These are phyloP conservation scores for Plasmodiophora brassicae DNA, from an alignment of 208 protist species.

Conservation along the genomic window DNA sequence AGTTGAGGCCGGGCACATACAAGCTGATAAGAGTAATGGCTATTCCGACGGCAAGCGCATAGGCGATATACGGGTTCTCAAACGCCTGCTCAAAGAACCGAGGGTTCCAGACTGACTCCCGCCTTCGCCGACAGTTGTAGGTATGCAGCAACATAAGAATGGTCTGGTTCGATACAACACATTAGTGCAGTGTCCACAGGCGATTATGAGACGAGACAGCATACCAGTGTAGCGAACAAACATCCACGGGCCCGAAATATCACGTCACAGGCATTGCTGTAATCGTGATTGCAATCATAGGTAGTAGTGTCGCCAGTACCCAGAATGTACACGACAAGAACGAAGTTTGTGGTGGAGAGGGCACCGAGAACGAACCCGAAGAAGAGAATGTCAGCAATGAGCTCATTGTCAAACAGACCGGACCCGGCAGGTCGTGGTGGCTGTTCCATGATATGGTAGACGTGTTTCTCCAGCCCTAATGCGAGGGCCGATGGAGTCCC, in stretches of 20 bases:
- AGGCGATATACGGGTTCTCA: not conserved
- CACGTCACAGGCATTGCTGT: not conserved
- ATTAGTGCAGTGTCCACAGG: too few relatives aligned
- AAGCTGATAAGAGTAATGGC: not conserved
- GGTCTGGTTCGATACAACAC: too few relatives aligned
- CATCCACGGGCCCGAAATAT: not conserved
- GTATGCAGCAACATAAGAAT: not conserved
- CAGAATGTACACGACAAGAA: not conserved
- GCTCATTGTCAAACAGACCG: not conserved
- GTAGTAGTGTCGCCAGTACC: not conserved
- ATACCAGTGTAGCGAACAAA: not conserved
- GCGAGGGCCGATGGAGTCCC: not conserved
- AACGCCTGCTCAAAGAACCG: not conserved
- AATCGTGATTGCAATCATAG: not conserved
- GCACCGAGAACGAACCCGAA: not conserved
- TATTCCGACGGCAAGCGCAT: not conserved
- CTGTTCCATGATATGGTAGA: not conserved
- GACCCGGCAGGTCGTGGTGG: not conserved
- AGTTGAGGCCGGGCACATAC: not conserved
- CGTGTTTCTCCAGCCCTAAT: not conserved
- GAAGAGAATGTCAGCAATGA: not conserved
- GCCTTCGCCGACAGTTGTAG: conserved; percentile 3
- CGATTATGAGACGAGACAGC: too few relatives aligned
- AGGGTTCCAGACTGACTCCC: not conserved
- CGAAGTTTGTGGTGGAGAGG: not conserved